Base-by-base conservation (phyloP, 1,284 basidiomycete genomes). In the Moesziomyces parantarcticus region DNA sequence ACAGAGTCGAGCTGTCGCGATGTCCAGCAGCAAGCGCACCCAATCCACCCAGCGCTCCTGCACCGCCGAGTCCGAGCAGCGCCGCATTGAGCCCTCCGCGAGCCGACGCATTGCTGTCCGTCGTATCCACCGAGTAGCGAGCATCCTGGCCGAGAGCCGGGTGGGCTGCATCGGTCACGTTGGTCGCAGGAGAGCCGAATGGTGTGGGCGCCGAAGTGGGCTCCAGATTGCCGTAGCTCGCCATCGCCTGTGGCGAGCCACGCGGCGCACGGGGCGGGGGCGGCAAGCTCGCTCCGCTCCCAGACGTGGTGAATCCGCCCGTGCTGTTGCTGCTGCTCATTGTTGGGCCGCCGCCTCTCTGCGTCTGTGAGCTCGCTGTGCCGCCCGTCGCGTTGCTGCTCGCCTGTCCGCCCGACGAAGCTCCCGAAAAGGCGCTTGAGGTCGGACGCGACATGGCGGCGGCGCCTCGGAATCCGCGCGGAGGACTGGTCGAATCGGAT, bases 11-110 rank as follows among this genome's bases (percentile, higher is more conserved):
- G 58, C 75, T 77, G 10, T 75, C 75, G 11, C 75, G 50, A 45
- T 78, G 76, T 0, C 72, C 68, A 3, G 76, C 70, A 11, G 76
- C 76, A n/a, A 77, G 39, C 8, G 66, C 70, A 13, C 71, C 74
- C 4, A 76, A 56, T 2, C 75, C 75, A 1, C 69, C 69, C 1
- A 71, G 46, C 1, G 59, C 72, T 16, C 61, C 67, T 22, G 60
- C 69, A 1, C 54, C 54, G 3, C 55, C 69, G 7, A 61, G 46
- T 3, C 66, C 76, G n/a, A 75, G 42, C 11, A 75, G 54, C 4
- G 67, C 75, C 11, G 59, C 54, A 16, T 62, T 54, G 26, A 62
- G 14, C 3, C 66, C 65, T 8, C 50, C 60, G 10, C 41, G 34
- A 1, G 43, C 55, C 3, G 61, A 58, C 3, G 58, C 22, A 1